Conservation (phyloP, 495 filamentous ascomycete genomes). For the Cercophora sp. region DNA sequence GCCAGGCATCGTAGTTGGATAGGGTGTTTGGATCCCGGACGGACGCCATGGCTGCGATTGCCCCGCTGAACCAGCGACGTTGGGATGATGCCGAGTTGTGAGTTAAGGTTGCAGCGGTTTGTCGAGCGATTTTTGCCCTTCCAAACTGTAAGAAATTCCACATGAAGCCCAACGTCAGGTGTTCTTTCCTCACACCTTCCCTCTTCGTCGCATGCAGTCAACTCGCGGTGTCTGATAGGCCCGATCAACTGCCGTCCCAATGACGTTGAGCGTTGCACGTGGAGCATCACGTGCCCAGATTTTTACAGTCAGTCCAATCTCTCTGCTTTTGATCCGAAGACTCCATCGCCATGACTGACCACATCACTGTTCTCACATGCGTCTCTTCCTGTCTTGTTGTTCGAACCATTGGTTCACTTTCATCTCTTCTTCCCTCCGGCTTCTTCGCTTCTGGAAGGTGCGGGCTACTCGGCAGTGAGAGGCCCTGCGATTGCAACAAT, state of each 20-base stretch:
- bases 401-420: neutral
- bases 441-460: no score
- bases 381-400: no score
- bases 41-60: conserved; percentile 48
- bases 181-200: conserved; percentile 24
- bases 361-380: no score
- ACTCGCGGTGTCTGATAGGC: conserved; percentile 21
- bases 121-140: conserved; percentile 23
- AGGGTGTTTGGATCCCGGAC: conserved; percentile 83
- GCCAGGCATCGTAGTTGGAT: conserved; percentile 83
- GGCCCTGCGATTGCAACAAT: neutral
- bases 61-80: conserved; percentile 25
- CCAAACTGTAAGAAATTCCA: conserved; percentile 26
- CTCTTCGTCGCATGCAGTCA: conserved; percentile 18
- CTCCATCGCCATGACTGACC: no score
- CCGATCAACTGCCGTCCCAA: neutral
- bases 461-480: no score
- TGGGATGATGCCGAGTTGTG: conserved; percentile 18
- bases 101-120: conserved; percentile 16
- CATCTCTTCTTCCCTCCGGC: neutral
- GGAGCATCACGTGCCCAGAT: neutral
- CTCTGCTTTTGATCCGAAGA: no score
- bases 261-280: conserved; percentile 8
- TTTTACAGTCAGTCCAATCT: no score
- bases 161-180: conserved; percentile 17